These are phyloP conservation scores for Vigna nakashimae DNA, from an alignment of 306 rosid species.

Conservation along the genomic window DNA sequence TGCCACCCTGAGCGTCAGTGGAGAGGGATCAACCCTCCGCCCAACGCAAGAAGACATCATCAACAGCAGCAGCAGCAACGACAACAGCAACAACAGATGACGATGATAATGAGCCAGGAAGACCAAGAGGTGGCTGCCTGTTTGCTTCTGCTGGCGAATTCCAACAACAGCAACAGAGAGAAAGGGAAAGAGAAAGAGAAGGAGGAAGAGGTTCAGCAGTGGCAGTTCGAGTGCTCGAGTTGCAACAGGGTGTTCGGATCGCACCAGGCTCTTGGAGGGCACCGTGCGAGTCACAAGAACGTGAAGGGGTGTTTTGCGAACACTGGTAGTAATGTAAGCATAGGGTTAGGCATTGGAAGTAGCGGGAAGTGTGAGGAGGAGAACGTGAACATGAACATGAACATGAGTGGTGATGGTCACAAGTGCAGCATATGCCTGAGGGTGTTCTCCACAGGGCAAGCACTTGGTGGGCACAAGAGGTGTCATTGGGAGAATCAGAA, in stretches of 20 bases:
- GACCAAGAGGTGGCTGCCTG: slow-evolving; percentile 73
- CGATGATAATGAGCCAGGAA: slow-evolving; percentile 40
- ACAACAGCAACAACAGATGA: too few relatives aligned
- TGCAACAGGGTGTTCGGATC: slow-evolving; percentile 87
- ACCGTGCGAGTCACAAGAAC: slow-evolving; percentile 79
- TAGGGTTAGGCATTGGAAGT: too few relatives aligned
- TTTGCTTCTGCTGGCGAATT: slow-evolving; percentile 61
- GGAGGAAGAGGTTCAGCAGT: slow-evolving; percentile 5
- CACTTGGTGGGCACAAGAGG: slow-evolving; percentile 75
- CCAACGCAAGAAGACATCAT: slow-evolving; percentile 24
- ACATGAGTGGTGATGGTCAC: slow-evolving; percentile 38
- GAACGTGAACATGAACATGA: too few relatives aligned
- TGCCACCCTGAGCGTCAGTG: slow-evolving; percentile 92
- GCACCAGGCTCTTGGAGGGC: slow-evolving; percentile 83
- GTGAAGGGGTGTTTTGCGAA: slow-evolving; percentile 76
- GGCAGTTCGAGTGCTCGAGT: slow-evolving; percentile 66
- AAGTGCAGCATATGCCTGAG: slow-evolving; percentile 59
- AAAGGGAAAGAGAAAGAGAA: not conserved
- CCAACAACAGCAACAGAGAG: not conserved
- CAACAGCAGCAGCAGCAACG: too few relatives aligned
- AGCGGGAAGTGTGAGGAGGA: too few relatives aligned
- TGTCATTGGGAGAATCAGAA: slow-evolving; percentile 64
- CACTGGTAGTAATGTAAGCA: not conserved
- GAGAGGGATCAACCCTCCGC: slow-evolving; percentile 87
- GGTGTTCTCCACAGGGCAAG: slow-evolving; percentile 72